Conservation (phyloP, 202 grass and related monocot species). For the Setaria viridis region DNA sequence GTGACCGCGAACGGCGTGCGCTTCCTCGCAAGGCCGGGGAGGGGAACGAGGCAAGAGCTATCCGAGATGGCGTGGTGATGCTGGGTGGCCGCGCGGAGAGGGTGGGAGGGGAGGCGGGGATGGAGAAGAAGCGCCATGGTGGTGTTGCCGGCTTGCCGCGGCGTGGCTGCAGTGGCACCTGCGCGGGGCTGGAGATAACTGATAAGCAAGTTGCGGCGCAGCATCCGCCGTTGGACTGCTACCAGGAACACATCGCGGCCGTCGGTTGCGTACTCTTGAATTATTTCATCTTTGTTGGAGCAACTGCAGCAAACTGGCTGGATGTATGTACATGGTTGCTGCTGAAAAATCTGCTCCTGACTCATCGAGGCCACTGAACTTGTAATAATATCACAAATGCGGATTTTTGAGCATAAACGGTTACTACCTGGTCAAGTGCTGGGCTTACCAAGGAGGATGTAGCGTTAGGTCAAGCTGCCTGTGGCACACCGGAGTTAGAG, state of each 20-base stretch:
- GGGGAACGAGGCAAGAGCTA: background rate
- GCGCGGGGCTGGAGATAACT: slow-evolving; percentile 35
- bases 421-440: too few relatives aligned
- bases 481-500: too few relatives aligned
- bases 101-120: slow-evolving; percentile 17
- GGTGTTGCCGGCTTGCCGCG: background rate
- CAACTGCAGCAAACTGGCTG: background rate
- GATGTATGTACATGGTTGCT: background rate
- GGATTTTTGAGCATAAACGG: too few relatives aligned
- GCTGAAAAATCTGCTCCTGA: background rate
- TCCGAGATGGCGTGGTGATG: background rate
- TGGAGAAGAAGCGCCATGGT: slow-evolving; percentile 49
- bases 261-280: background rate
- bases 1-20: slow-evolving; percentile 37
- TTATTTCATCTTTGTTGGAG: background rate
- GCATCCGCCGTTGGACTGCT: slow-evolving; percentile 17
- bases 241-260: background rate
- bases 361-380: background rate
- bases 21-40: background rate
- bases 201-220: slow-evolving; percentile 26
- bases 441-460: too few relatives aligned
- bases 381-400: too few relatives aligned
- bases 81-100: slow-evolving; percentile 13
- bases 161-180: background rate
- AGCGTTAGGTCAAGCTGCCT: too few relatives aligned